These are phyloP conservation scores for Neonectria neomacrospora DNA, from an alignment of 2,329 filamentous ascomycete species.

Conservation along the genomic window DNA sequence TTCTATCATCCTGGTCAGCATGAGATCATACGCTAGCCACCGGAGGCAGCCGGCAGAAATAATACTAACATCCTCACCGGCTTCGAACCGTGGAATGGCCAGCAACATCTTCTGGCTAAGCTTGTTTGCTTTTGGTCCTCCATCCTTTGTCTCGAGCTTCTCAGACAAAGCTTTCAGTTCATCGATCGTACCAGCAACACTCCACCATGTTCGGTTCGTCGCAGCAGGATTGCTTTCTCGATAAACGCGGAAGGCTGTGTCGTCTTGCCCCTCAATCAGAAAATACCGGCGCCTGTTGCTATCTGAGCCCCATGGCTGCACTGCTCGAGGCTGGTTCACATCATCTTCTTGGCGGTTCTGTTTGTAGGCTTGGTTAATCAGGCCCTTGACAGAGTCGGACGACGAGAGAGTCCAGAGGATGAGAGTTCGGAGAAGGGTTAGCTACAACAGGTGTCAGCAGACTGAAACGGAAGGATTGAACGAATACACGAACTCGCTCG, in stretches of 20 bases:
- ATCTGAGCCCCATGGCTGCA: slow-evolving; percentile 91
- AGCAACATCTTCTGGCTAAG: slow-evolving; percentile 80
- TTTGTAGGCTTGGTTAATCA: slow-evolving; percentile 91
- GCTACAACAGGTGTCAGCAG: slow-evolving; percentile 59
- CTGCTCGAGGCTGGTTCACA: slow-evolving; percentile 85
- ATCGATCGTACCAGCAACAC: slow-evolving; percentile 88
- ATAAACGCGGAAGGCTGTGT: slow-evolving; percentile 94
- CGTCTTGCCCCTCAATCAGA: slow-evolving; percentile 91
- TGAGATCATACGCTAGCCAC: not conserved
- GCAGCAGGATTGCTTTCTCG: slow-evolving; percentile 88
- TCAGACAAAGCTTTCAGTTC: slow-evolving; percentile 81
- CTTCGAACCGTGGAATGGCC: slow-evolving; percentile 90
- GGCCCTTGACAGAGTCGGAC: slow-evolving; percentile 82
- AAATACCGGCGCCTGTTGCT: slow-evolving; percentile 94
- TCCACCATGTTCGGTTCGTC: slow-evolving; percentile 87
- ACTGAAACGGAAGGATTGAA: not conserved
- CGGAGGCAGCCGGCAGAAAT: not conserved
- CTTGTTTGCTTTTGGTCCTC: slow-evolving; percentile 81
- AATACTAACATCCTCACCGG: slow-evolving; percentile 81
- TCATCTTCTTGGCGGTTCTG: slow-evolving; percentile 83
- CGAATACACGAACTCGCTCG: slow-evolving; percentile 73
- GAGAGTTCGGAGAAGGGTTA: slow-evolving; percentile 84
- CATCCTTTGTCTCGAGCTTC: slow-evolving; percentile 80
- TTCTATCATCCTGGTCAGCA: slow-evolving; percentile 67
- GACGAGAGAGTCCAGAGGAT: slow-evolving; percentile 90